Conservation (phyloP, 1,139 yeast genomes). For the Saccharomyces hybrid region DNA sequence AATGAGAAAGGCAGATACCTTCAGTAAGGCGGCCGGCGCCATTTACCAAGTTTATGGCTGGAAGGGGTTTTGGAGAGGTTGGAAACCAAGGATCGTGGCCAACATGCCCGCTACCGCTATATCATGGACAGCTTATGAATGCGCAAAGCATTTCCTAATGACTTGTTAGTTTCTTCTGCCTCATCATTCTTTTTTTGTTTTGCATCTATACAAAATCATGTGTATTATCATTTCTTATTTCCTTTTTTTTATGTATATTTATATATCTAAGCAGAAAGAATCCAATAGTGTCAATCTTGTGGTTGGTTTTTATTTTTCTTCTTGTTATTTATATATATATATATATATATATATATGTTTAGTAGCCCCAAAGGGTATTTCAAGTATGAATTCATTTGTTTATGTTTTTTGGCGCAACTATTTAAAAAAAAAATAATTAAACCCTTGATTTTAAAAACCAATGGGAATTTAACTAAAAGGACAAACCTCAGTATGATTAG, state of each 20-base stretch:
- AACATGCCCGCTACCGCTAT: conserved; percentile 97
- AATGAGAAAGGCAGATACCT: conserved; percentile 56
- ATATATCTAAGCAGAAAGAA: neutral
- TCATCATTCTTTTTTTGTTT: neutral
- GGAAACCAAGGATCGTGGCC: conserved; percentile 83
- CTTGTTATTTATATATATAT: neutral
- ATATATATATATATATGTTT: neutral
- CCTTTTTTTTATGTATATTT: neutral
- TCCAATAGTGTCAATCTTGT: neutral
- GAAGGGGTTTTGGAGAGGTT: conserved; percentile 69
- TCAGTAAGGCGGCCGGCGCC: conserved; percentile 61
- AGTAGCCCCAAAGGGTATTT: neutral
- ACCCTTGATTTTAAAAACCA: neutral
- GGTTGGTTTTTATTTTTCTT: neutral
- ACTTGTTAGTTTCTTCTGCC: neutral
- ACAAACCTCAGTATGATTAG: neutral
- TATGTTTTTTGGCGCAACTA: neutral
- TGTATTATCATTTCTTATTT: neutral
- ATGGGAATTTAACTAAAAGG: neutral
- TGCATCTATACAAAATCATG: neutral
- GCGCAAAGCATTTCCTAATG: conserved; percentile 55
- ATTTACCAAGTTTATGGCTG: conserved; percentile 60
- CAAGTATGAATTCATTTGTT: neutral
- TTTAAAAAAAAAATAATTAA: neutral
- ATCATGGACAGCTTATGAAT: conserved; percentile 96